Evolutionary conservation across 2,329 filamentous ascomycete species (phyloP).

Genomic region (Periconia digitata): DNA sequence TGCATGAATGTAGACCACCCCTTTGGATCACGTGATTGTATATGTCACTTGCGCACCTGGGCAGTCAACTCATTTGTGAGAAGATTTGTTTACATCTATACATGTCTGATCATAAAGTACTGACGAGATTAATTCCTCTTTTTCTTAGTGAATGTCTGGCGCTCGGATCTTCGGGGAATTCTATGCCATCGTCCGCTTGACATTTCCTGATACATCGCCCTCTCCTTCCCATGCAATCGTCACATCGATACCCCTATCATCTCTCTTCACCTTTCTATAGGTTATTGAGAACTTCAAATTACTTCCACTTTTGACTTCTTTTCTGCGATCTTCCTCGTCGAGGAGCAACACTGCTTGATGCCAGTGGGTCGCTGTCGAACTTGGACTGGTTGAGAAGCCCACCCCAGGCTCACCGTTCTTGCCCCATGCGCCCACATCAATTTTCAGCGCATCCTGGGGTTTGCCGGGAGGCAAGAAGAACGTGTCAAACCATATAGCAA

Average conservation of each 20-base stretch:
- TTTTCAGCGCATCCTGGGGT: conserved; percentile 29
- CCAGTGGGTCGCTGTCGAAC: conserved; percentile 82
- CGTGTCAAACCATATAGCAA: conserved; percentile 90
- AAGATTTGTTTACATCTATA: too few relatives aligned
- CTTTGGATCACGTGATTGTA: too few relatives aligned
- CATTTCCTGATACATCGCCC: conserved; percentile 33
- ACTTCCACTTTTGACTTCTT: conserved; percentile 55
- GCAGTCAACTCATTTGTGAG: too few relatives aligned
- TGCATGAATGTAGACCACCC: too few relatives aligned
- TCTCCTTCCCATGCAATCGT: conserved; percentile 41
- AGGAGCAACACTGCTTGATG: conserved; percentile 77
- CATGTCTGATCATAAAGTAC: too few relatives aligned
- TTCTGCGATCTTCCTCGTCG: conserved; percentile 57
- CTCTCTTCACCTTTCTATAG: conserved; percentile 64
- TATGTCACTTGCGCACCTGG: too few relatives aligned
- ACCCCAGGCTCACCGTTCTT: conserved; percentile 60
- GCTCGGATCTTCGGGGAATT: too few relatives aligned
- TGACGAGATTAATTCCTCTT: too few relatives aligned
- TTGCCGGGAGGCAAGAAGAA: conserved; percentile 71
- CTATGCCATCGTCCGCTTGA: conserved; percentile 34
- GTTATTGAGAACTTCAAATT: conserved; percentile 67
- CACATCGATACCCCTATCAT: conserved; percentile 45
- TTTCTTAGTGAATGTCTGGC: too few relatives aligned
- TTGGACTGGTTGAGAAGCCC: conserved; percentile 87
- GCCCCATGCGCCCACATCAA: conserved; percentile 65